Conservation (phyloP, 169 alveolate species). For the Cryptosporidium bovis region DNA sequence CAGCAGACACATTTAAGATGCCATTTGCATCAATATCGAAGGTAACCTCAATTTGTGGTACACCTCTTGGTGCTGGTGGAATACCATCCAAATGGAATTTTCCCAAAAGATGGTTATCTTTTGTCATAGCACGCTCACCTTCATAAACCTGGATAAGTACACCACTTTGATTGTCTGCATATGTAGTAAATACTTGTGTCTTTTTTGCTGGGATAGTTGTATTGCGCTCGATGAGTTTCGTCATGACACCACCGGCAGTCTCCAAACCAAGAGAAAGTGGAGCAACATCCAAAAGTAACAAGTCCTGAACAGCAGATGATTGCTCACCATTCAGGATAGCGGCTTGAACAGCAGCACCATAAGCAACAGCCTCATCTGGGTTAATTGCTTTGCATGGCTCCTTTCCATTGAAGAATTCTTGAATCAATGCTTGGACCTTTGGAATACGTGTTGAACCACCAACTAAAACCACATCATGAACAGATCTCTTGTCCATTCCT, state of each 20-base stretch:
- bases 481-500: slow-evolving; percentile 91
- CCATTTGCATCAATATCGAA: slow-evolving; percentile 98
- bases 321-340: slow-evolving; percentile 92
- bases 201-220: slow-evolving; percentile 95
- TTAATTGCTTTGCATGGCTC: slow-evolving; percentile 92
- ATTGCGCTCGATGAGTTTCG: slow-evolving; percentile 91
- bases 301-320: slow-evolving; percentile 89
- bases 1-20: slow-evolving; percentile 95
- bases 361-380: slow-evolving; percentile 97
- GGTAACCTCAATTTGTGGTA: slow-evolving; percentile 97
- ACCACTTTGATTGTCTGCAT: slow-evolving; percentile 96
- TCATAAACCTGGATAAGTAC: slow-evolving; percentile 95
- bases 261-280: slow-evolving; percentile 94
- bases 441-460: slow-evolving; percentile 99
- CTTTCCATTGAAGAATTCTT: slow-evolving; percentile 93
- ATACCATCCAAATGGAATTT: slow-evolving; percentile 96
- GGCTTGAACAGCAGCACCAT: slow-evolving; percentile 96
- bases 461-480: slow-evolving; percentile 96
- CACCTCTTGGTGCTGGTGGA: slow-evolving; percentile 99
- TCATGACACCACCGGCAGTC: slow-evolving; percentile 96
- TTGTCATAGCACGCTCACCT: slow-evolving; percentile 96
- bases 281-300: slow-evolving; percentile 92
- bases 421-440: slow-evolving; percentile 91
- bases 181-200: slow-evolving; percentile 93
- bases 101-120: slow-evolving; percentile 96